Base-by-base conservation (phyloP, 371 early-diverging fungal genomes). In the Syncephalis plumigaleata region DNA sequence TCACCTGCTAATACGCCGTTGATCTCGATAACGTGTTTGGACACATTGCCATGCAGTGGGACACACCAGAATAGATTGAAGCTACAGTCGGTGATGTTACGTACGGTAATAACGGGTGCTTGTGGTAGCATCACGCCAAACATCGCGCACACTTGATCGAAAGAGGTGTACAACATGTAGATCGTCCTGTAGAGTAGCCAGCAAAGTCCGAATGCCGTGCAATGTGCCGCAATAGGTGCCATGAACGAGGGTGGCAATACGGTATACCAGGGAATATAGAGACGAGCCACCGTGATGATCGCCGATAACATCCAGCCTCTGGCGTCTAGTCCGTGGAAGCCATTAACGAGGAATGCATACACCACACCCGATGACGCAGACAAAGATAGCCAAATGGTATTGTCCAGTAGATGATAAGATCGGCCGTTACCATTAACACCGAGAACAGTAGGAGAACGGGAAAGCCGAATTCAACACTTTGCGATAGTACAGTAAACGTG, bases 1-100 rank as follows among this genome's bases (percentile, higher is more conserved):
- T 68, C 68, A 2, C 67, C 71, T 45, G 65, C 58, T 11, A 68
- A 45, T 11, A 55, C 36, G 4, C 71, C 71, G 25, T 68, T 61
- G 17, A 71, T 61, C 44, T 71, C 71, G 24, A 71, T 61, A 40
- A 65, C 31, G 48, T 65, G 58, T 38, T 58, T 60, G 20, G 56
- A 56, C 23, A 60, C 52, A 11, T 57, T 53, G 18, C 55, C 54
- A 31, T 55, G 57, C 1, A 56, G 54, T 16, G 64, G 53, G 18
- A 56, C 50, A 21, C 55, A 58, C 68, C 67, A 71, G 23, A 49
- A 56, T 27, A 71, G 51, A 4, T 55, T 61, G 31, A 65, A 47
- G 16, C 55, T 58, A 46, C 57, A 56, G 44, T 60, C 62, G 43
- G 55, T 58, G 46, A 68, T 60, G 13, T 68, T 66, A 42, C 57